Evolutionary conservation across 192 early-diverging fungal genomes (phyloP), one percentile per base, ranked within the genome.

Genomic region (Backusella tarrabulga): DNA sequence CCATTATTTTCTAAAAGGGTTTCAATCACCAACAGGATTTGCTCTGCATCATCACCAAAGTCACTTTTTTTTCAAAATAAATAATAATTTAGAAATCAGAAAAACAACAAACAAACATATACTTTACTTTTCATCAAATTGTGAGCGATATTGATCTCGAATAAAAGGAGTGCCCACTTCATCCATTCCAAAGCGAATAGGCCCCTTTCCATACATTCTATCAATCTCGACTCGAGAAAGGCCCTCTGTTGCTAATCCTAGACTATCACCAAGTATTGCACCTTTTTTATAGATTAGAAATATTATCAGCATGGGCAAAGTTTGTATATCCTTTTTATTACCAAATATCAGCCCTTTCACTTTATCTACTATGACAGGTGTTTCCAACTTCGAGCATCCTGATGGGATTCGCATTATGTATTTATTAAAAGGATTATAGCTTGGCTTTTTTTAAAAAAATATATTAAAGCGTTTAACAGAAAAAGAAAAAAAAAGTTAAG

Each of bases 221-320:
- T 26, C 73, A 4, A 88, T 85, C 40, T 83, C 46, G 41, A 50
- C 34, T 71, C 84, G 85, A 42, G 84, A 76, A 79, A 91, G 79
- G 72, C 90, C 90, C 72, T 92, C 91, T n/a, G 90, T 88, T 0
- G 91, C 84, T 19, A 92, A 74, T 17, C 91, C 90, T 41, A 91
- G 77, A 11, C 88, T 88, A 80, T 92, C 91, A 4, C 89, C 90
- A 6, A 91, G 68, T 19, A 88, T 90, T 52, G 85, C 84, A 32
- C 90, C 90, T 86, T 44, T 36, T 50, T 32, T n/a, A 52, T 17
- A 11, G 4, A 14, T 44, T 70, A 54, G 19, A 34, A 46, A 72
- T 46, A 73, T 40, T 11, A 40, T 11, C 7, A 40, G 12, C 38
- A 40, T 40, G 21, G n/a, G 29, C 9, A 67, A 68, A 68, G 12